A percentile compares a stretch with the other conserved stretches of the same genome.
These are phyloP conservation scores for Colletotrichum sp. DNA, from an alignment of 2,329 filamentous ascomycete species.

Conservation along the genomic window DNA sequence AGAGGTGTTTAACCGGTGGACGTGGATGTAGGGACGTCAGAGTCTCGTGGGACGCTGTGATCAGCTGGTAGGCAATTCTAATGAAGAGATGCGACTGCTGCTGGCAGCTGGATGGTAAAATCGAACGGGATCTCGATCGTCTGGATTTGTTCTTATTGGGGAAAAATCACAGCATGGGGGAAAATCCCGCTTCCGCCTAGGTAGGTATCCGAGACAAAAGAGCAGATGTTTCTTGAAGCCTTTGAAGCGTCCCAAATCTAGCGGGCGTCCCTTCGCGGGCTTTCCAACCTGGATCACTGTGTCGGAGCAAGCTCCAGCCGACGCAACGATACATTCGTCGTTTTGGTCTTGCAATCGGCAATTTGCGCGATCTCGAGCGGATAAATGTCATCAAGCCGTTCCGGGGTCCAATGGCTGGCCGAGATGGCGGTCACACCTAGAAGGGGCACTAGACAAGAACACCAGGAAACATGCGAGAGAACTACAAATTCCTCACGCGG, in stretches of 20 bases:
- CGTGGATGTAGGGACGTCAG: background rate
- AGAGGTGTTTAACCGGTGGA: background rate
- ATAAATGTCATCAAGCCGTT: background rate
- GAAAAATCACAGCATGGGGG: too few relatives aligned
- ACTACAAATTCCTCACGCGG: background rate
- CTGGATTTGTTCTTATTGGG: background rate
- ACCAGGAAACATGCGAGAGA: background rate
- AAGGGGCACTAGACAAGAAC: background rate
- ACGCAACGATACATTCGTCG: background rate
- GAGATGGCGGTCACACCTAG: background rate
- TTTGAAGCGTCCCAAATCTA: too few relatives aligned
- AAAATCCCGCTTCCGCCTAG: too few relatives aligned
- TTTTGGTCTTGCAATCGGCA: background rate
- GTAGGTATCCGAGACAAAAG: too few relatives aligned
- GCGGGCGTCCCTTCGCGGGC: too few relatives aligned
- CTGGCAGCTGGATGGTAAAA: background rate
- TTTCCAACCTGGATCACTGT: background rate
- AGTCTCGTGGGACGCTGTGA: background rate
- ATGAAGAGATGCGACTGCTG: background rate
- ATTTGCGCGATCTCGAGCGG: background rate
- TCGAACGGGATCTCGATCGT: background rate
- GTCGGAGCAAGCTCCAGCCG: background rate
- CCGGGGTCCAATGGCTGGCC: background rate
- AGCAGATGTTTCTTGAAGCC: too few relatives aligned
- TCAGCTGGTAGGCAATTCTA: background rate